These are phyloP conservation scores for Aspergillus mulundensis DNA, from an alignment of 495 filamentous ascomycete species.

Conservation along the genomic window DNA sequence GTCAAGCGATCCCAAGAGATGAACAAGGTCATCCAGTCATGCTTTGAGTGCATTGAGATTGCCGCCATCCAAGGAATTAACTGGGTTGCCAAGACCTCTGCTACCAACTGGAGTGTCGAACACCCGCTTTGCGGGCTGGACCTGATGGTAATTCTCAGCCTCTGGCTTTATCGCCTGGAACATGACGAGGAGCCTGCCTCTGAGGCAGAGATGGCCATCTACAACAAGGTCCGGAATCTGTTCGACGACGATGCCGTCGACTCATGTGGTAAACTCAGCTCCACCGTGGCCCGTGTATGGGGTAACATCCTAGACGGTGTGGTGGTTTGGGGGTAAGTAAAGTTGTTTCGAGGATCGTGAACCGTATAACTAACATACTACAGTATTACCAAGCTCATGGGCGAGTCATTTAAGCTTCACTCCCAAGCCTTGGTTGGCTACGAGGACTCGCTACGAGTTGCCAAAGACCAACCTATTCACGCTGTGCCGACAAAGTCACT, in stretches of 20 bases:
- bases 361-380: conserved; percentile 43
- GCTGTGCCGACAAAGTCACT: conserved; percentile 45
- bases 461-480: conserved; percentile 46
- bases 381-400: conserved; percentile 96
- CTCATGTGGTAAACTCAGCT: conserved; percentile 78
- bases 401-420: conserved; percentile 96
- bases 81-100: conserved; percentile 94
- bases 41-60: conserved; percentile 97
- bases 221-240: conserved; percentile 87
- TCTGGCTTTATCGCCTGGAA: conserved; percentile 98
- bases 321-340: conserved; percentile 93
- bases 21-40: conserved; percentile 97
- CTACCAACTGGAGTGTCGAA: conserved; percentile 98
- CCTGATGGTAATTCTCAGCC: conserved; percentile 95
- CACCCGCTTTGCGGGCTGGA: conserved; percentile 96
- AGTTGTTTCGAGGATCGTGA: background rate
- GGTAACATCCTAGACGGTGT: conserved; percentile 98
- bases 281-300: conserved; percentile 91
- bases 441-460: conserved; percentile 64
- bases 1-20: conserved; percentile 95
- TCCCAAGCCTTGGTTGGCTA: conserved; percentile 91
- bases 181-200: conserved; percentile 94
- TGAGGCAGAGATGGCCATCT: conserved; percentile 89
- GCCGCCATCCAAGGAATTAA: conserved; percentile 91
- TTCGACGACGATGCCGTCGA: conserved; percentile 89